Evolutionary conservation across 805 yeast genomes (phyloP).

Genomic region (Wickerhamiella bombiphila): DNA sequence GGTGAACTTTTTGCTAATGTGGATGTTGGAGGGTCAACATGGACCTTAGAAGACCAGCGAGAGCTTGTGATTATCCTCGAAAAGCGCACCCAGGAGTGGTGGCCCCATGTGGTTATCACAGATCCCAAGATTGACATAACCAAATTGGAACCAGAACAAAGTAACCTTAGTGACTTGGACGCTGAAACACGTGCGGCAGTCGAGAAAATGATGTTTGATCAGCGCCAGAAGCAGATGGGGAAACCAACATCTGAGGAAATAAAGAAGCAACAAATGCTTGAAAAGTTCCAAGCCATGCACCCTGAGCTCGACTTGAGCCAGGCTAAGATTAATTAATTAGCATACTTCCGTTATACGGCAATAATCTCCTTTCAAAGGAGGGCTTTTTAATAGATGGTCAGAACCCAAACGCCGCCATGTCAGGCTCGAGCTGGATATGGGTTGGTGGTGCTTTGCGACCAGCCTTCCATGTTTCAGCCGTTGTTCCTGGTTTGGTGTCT

Average conservation of each 20-base stretch:
- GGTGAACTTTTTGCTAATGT: slow-evolving; percentile 26
- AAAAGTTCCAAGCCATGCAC: slow-evolving; percentile 29
- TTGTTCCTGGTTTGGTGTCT: neutral
- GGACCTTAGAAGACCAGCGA: slow-evolving; percentile 29
- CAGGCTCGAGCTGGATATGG: slow-evolving; percentile 53
- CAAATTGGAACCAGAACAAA: slow-evolving; percentile 29
- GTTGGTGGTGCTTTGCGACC: slow-evolving; percentile 42
- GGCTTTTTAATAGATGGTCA: slow-evolving; percentile 18
- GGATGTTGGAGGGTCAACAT: slow-evolving; percentile 26
- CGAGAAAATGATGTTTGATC: slow-evolving; percentile 36
- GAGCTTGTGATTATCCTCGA: slow-evolving; percentile 27
- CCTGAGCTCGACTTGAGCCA: slow-evolving; percentile 31
- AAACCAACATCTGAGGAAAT: slow-evolving; percentile 27
- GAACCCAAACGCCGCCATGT: slow-evolving; percentile 59
- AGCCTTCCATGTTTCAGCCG: slow-evolving; percentile 34
- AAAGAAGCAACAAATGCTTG: slow-evolving; percentile 23
- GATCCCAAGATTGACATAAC: slow-evolving; percentile 31
- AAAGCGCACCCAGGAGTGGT: slow-evolving; percentile 30
- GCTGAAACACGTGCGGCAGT: slow-evolving; percentile 30
- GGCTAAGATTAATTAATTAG: slow-evolving; percentile 19
- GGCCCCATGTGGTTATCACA: slow-evolving; percentile 31
- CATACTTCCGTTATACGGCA: too few species aligned
- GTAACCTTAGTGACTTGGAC: slow-evolving; percentile 29
- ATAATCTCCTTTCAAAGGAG: too few species aligned
- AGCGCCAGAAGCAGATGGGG: slow-evolving; percentile 28